Evolutionary conservation across 352 stramenopile genomes (phyloP).

Genomic region (Globisporangium viniferum): DNA sequence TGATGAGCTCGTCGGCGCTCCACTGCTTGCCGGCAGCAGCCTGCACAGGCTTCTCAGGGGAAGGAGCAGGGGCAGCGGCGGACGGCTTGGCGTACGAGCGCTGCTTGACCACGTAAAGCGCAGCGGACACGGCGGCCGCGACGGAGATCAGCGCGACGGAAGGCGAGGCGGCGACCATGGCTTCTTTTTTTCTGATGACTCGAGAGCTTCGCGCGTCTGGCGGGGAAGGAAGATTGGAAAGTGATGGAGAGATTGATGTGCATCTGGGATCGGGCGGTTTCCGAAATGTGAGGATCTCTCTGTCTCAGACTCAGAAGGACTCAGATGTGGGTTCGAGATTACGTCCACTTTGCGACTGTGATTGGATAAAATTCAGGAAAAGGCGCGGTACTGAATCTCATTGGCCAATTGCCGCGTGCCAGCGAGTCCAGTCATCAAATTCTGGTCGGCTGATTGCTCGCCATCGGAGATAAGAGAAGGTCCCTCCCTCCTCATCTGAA

Average conservation of each 20-base stretch:
- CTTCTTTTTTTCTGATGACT: not conserved
- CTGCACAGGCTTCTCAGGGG: constrained; percentile 14
- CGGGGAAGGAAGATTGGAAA: constrained; percentile 6
- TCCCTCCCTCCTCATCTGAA: not conserved
- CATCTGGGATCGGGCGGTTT: not conserved
- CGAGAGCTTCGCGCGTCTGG: not conserved
- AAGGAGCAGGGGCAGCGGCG: not conserved
- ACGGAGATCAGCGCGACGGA: constrained; percentile 28
- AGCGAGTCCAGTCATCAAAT: constrained; percentile 3
- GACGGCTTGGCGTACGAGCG: constrained; percentile 20
- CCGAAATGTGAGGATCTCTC: not conserved
- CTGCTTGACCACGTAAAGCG: constrained; percentile 38
- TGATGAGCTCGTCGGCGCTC: constrained; percentile 73
- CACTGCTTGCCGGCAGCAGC: constrained; percentile 39
- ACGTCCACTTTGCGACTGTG: not conserved
- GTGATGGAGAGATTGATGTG: not conserved
- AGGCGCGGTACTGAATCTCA: not conserved
- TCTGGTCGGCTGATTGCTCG: not conserved
- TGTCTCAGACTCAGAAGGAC: constrained; percentile 6
- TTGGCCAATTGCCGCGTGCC: constrained; percentile 2
- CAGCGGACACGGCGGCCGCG: constrained; percentile 30
- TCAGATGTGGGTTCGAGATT: constrained; percentile 5
- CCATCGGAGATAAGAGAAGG: not conserved
- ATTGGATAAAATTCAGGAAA: not conserved
- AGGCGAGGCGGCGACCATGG: constrained; percentile 18